These are phyloP conservation scores for Staphylotrichum longicolle DNA, from an alignment of 495 filamentous ascomycete genomes.

Conservation along the genomic window DNA sequence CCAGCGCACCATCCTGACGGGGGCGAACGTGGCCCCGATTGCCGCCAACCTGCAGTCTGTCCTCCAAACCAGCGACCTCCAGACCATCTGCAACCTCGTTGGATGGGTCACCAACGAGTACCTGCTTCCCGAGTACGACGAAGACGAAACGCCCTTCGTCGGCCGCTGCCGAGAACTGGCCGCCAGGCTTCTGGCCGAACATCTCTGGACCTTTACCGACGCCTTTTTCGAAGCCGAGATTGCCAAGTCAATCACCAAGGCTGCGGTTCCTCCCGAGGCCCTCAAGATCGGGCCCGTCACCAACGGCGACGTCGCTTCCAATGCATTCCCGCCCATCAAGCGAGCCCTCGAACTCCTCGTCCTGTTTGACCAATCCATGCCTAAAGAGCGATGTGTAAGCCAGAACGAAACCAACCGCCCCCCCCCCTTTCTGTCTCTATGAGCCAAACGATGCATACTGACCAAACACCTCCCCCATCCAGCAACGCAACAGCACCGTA, in stretches of 20 bases:
- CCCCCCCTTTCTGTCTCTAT: conserved; percentile 9
- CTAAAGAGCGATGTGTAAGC: conserved; percentile 69
- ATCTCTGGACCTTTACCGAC: conserved; percentile 54
- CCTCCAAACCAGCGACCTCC: conserved; percentile 43
- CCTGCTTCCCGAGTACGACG: conserved; percentile 67
- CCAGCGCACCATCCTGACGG: conserved; percentile 42
- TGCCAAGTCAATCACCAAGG: conserved; percentile 49
- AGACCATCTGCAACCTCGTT: conserved; percentile 70
- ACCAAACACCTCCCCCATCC: conserved; percentile 45
- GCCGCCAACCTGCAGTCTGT: conserved; percentile 45
- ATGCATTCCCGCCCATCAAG: conserved; percentile 60
- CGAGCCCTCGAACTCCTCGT: conserved; percentile 80
- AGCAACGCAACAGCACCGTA: conserved; percentile 52
- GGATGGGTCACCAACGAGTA: conserved; percentile 83
- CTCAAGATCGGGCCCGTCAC: conserved; percentile 43
- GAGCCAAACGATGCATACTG: conserved; percentile 22
- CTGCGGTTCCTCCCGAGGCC: conserved; percentile 40
- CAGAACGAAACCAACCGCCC: background rate
- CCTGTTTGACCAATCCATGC: conserved; percentile 69
- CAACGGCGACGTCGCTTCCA: conserved; percentile 55
- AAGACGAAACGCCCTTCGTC: conserved; percentile 68
- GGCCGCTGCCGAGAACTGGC: conserved; percentile 65
- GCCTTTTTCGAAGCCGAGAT: conserved; percentile 51
- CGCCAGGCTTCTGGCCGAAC: conserved; percentile 53
- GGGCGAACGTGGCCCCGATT: conserved; percentile 47